Conservation (phyloP, 805 yeast genomes). For the Kregervanrija pseudodelftensis region DNA sequence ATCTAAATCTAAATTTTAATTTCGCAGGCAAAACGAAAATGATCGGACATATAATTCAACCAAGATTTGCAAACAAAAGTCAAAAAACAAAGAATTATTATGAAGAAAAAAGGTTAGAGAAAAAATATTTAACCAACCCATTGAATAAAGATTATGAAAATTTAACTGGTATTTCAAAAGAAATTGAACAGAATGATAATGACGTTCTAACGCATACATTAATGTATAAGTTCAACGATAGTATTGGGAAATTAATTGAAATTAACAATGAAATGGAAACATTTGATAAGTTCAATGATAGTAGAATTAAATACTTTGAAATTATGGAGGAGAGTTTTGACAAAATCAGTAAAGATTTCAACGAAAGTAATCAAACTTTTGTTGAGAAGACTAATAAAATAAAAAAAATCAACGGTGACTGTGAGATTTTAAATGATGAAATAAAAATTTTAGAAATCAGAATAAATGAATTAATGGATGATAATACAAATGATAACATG, state of each 20-base stretch:
- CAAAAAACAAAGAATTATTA: conserved; percentile 36
- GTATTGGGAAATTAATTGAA: conserved; percentile 36
- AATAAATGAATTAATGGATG: not conserved
- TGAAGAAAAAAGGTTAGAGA: conserved; percentile 52
- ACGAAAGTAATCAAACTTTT: conserved; percentile 26
- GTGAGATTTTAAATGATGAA: conserved; percentile 10
- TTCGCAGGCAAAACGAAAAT: conserved; percentile 18
- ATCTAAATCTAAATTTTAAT: conserved; percentile 11
- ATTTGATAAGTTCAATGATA: conserved; percentile 32
- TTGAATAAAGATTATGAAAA: conserved; percentile 31
- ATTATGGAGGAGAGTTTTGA: conserved; percentile 38
- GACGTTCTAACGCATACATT: conserved; percentile 54
- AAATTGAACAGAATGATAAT: conserved; percentile 19
- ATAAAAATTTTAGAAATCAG: conserved; percentile 3
- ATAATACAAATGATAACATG: conserved; percentile 7
- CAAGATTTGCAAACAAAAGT: conserved; percentile 18
- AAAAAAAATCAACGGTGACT: conserved; percentile 9
- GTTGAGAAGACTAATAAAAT: conserved; percentile 14
- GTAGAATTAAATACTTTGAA: conserved; percentile 36
- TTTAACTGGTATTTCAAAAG: conserved; percentile 30
- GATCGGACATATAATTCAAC: conserved; percentile 27
- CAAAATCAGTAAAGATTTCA: conserved; percentile 39
- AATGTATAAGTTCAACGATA: conserved; percentile 46
- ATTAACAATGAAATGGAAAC: conserved; percentile 41
- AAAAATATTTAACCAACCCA: conserved; percentile 67